phyloP scores from a whole-genome alignment of 139 green algal genomes.

The Penium margaritaceum region DNA sequence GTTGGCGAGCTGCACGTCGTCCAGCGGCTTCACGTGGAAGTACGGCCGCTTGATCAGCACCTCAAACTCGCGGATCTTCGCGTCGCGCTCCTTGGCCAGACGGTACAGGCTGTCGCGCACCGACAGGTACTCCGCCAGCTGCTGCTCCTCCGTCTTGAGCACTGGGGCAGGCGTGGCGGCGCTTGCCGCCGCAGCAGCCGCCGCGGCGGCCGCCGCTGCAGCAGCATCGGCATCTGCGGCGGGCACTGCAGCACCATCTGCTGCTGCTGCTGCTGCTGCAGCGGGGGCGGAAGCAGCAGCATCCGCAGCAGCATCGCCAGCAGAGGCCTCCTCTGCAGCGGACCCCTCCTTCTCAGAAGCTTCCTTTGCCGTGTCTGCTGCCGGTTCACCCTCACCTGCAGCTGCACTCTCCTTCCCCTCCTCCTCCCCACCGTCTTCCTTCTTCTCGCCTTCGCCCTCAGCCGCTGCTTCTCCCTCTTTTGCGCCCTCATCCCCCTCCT shows the following conservation, averaged over 20 bases:
- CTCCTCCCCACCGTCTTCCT: neutral
- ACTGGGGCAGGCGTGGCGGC: constrained; percentile 14
- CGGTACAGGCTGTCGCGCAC: constrained; percentile 47
- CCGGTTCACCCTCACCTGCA: neutral
- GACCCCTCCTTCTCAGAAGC: constrained; percentile 23
- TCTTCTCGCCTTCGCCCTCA: neutral
- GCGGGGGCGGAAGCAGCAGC: neutral
- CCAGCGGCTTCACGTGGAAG: constrained; percentile 77
- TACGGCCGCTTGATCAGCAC: constrained; percentile 66
- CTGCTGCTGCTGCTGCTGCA: neutral
- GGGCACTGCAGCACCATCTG: neutral
- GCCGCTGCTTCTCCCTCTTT: constrained; percentile 6
- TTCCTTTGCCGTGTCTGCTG: no score
- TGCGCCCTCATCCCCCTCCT: neutral
- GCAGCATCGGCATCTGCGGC: neutral
- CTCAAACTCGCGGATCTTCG: constrained; percentile 58
- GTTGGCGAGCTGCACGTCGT: constrained; percentile 64
- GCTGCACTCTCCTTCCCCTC: neutral
- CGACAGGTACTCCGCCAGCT: constrained; percentile 29
- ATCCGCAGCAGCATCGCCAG: constrained; percentile 3
- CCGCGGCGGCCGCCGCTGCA: neutral
- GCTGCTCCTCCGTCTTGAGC: constrained; percentile 30
- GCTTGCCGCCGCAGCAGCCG: neutral
- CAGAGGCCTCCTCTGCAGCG: constrained; percentile 19
- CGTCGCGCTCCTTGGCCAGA: constrained; percentile 51